Conservation (phyloP, 208 protist genomes). For the Trypanosoma congolense region DNA sequence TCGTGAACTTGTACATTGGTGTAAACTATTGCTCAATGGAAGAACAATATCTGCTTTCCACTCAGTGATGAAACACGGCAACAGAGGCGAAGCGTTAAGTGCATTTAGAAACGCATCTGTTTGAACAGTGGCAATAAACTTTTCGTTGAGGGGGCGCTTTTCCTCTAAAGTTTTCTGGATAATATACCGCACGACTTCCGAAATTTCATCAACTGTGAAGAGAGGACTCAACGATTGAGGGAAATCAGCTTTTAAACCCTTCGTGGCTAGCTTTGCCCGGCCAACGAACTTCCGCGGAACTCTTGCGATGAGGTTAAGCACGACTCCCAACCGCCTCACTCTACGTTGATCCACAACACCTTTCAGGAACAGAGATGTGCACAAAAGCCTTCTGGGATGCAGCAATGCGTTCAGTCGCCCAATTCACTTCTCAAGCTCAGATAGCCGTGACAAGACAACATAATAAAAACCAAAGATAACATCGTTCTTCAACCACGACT, state of each 20-base stretch:
- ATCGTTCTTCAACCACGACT: constrained; percentile 11
- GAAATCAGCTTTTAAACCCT: background rate
- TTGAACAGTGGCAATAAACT: background rate
- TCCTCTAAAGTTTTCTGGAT: background rate
- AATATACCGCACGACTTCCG: constrained; percentile 11
- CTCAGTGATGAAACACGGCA: background rate
- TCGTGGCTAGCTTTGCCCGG: background rate
- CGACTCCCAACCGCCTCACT: background rate
- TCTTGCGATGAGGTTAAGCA: background rate
- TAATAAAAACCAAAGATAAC: constrained; percentile 15
- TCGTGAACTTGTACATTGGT: background rate
- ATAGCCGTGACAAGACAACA: constrained; percentile 1
- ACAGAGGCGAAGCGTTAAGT: background rate
- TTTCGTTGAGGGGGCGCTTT: background rate
- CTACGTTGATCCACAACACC: background rate
- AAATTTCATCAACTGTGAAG: constrained; percentile 6
- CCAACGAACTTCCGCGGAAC: background rate
- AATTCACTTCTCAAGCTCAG: constrained; percentile 1
- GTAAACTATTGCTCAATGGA: too few species aligned
- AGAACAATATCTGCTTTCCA: background rate
- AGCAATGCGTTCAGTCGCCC: constrained; percentile 1
- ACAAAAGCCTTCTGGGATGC: constrained; percentile 4
- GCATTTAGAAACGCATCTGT: background rate
- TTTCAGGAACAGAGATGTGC: background rate
- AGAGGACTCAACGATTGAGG: background rate